A percentile compares a stretch with the other conserved stretches of the same genome.
phyloP scores from a whole-genome alignment of 129 eudicot species.

The Artemisia tridentata region DNA sequence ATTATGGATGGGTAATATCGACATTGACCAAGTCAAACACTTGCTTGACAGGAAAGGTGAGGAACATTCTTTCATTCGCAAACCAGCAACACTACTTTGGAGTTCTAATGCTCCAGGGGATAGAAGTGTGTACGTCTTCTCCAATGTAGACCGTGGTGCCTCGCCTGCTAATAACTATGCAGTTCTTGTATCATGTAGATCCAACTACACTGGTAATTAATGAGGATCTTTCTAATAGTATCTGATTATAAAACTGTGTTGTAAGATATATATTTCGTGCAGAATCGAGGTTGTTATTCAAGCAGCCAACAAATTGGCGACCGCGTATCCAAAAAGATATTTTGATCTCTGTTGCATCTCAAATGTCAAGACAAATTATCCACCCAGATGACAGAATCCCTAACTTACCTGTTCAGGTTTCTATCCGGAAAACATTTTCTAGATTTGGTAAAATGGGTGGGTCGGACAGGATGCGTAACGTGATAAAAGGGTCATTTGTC shows the following conservation, averaged over 20 bases:
- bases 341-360: constrained; percentile 80
- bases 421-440: background rate
- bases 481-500: background rate
- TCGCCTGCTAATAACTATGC: constrained; percentile 59
- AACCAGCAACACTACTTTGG: constrained; percentile 58
- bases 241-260: background rate
- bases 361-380: constrained; percentile 55
- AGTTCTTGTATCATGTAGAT: constrained; percentile 82
- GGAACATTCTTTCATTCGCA: constrained; percentile 89
- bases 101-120: constrained; percentile 37
- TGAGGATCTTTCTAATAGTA: background rate
- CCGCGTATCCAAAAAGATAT: constrained; percentile 77
- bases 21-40: constrained; percentile 21
- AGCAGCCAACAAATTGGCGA: constrained; percentile 83
- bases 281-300: constrained; percentile 85
- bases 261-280: constrained; percentile 22
- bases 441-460: constrained; percentile 10
- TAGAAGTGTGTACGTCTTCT: constrained; percentile 35
- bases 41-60: constrained; percentile 82
- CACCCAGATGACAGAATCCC: constrained; percentile 45
- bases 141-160: constrained; percentile 35
- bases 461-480: background rate
- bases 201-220: constrained; percentile 81
- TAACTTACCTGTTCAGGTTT: constrained; percentile 83
- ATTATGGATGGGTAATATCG: constrained; percentile 13